Evolutionary conservation across 441 rosid species (phyloP), one percentile per base, ranked within the genome.

Genomic region (Mallotus repandus): DNA sequence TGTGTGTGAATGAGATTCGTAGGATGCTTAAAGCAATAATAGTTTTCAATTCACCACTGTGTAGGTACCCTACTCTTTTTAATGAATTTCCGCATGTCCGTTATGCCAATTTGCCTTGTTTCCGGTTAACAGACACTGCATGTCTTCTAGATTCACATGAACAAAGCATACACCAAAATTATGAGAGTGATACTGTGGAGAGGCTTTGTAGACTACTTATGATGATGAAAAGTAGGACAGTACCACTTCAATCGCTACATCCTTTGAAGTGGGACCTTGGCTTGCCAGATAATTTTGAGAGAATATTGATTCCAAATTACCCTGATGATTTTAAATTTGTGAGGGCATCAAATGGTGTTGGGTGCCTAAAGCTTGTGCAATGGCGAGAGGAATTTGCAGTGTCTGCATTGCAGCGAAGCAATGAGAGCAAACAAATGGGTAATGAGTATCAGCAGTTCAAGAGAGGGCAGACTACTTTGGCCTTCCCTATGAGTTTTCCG

Each of bases 261-360:
- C 82, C 96, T n/a, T 81, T 96, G 73, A 93, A 89, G 76, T 96
- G 93, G 88, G 98, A 93, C 80, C 91, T 93, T 9, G 97, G 99
- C 2, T 83, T 96, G 76, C 97, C 97, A 0, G 97, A 90, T 81
- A 86, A 90, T 77, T 91, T 90, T 70, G 92, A 88, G 72, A 91
- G 84, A 72, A 69, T 82, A 5, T 74, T 93, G 71, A 75, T 91
- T 72, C 97, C 90, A 1, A 93, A 80, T 66, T 84, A 85, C 50
- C 89, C 88, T 0, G 89, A 86, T 76, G 86, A 87, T 78, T 90
- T 93, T 78, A 85, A 68, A 48, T 83, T 91, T 10, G 81, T 82
- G 59, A 93, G 85, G 84, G 87, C 89, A 15, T 21, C 87, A 1
- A 82, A 84, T 56, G 97, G 97, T 15, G 64, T 77, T 12, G 78